Evolutionary conservation across 73 alveolate species (phyloP).

Genomic region (Paramecium sexaurelia): DNA sequence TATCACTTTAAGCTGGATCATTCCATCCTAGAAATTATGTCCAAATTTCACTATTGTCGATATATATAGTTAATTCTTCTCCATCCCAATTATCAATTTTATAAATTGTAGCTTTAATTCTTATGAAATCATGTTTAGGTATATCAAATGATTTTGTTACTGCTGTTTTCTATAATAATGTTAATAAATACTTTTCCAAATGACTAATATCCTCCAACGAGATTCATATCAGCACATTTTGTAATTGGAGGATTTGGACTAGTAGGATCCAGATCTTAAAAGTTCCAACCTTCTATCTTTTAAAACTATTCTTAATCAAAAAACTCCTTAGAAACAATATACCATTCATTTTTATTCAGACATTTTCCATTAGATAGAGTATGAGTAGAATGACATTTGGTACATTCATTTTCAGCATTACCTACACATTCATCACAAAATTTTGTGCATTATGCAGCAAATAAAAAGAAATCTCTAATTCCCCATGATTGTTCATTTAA

Average conservation of each 20-base stretch:
- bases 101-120: neutral
- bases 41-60: neutral
- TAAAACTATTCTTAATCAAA: neutral
- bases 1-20: neutral
- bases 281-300: neutral
- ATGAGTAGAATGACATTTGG: neutral
- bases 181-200: constrained; percentile 8
- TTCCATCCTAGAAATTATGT: constrained; percentile 3
- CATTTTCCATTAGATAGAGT: constrained; percentile 15
- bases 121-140: neutral
- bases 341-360: neutral
- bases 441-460: constrained; percentile 42
- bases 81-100: constrained; percentile 56
- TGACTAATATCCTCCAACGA: neutral
- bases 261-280: neutral
- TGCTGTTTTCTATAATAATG: neutral
- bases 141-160: neutral
- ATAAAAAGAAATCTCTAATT: constrained; percentile 49
- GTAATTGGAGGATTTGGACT: constrained; percentile 51
- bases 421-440: constrained; percentile 49
- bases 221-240: neutral
- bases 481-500: constrained; percentile 35
- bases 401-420: constrained; percentile 31
- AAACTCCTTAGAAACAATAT: neutral
- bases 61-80: neutral